Conservation (phyloP, 257 asterid species). For the Lavandula angustifolia region DNA sequence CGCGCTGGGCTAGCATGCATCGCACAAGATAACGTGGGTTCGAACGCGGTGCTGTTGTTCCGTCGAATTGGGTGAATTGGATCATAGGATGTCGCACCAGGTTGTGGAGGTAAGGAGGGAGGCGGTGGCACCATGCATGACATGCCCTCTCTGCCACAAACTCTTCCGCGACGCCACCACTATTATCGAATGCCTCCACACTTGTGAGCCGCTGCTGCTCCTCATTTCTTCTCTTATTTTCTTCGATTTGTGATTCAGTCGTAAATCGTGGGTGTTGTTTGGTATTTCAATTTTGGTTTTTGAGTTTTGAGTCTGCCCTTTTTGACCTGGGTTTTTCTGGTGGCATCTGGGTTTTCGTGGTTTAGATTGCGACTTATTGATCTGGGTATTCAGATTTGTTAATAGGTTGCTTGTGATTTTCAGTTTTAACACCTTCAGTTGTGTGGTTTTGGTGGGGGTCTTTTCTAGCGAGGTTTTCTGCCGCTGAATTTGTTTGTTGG, state of each 20-base stretch:
- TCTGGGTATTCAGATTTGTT: conserved; percentile 31
- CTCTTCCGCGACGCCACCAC: conserved; percentile 63
- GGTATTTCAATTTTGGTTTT: conserved; percentile 9
- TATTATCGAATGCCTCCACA: conserved; percentile 62
- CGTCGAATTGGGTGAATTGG: conserved; percentile 35
- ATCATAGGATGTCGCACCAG: conserved; percentile 45
- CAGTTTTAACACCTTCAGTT: not conserved
- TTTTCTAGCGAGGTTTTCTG: conserved; percentile 15
- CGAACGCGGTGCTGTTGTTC: conserved; percentile 11
- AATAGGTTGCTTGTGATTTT: conserved; percentile 20
- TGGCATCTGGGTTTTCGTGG: conserved; percentile 30
- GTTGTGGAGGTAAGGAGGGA: conserved; percentile 45
- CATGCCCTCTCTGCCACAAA: conserved; percentile 59
- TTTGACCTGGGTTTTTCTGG: conserved; percentile 32
- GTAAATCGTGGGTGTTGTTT: conserved; percentile 22
- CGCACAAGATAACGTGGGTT: conserved; percentile 40
- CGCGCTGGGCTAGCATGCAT: conserved; percentile 49
- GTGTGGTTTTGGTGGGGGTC: conserved; percentile 11
- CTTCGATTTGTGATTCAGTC: conserved; percentile 23
- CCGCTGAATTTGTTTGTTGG: conserved; percentile 19
- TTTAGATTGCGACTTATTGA: conserved; percentile 26
- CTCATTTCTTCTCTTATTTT: conserved; percentile 1
- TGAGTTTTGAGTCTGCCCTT: conserved; percentile 19
- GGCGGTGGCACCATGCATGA: conserved; percentile 62
- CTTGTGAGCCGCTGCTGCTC: conserved; percentile 44